phyloP scores from a whole-genome alignment of 768 basidiomycete genomes.

The Hirschioporus abietinus region DNA sequence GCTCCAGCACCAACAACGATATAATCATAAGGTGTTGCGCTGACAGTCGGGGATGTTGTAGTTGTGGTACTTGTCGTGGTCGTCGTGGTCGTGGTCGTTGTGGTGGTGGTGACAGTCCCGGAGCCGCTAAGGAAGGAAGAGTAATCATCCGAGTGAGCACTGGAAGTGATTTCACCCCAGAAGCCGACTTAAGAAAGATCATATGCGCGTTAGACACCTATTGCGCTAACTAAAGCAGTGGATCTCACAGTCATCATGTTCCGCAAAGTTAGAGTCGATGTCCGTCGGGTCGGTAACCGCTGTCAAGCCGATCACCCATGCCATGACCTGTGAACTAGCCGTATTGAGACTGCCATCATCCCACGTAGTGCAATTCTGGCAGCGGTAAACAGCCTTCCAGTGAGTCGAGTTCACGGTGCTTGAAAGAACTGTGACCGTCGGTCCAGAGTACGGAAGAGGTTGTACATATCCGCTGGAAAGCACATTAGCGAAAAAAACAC shows the following conservation, averaged over 20 bases:
- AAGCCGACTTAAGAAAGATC: constrained; percentile 42
- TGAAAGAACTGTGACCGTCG: constrained; percentile 45
- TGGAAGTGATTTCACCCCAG: constrained; percentile 47
- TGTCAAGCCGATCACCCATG: constrained; percentile 36
- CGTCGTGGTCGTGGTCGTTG: constrained; percentile 27
- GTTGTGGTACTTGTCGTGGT: constrained; percentile 28
- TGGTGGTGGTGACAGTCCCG: constrained; percentile 29
- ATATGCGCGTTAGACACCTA: constrained; percentile 1
- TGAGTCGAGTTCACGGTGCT: constrained; percentile 52
- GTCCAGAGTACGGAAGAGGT: constrained; percentile 45
- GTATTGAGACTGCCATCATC: constrained; percentile 33
- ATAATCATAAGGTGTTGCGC: constrained; percentile 23
- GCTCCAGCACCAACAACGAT: constrained; percentile 52
- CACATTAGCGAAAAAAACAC: neutral
- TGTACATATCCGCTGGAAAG: constrained; percentile 41
- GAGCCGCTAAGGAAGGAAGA: constrained; percentile 42
- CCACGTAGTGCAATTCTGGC: constrained; percentile 57
- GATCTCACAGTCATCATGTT: constrained; percentile 54
- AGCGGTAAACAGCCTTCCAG: constrained; percentile 65
- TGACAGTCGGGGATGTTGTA: constrained; percentile 28
- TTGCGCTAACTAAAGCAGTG: constrained; percentile 3
- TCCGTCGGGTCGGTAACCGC: constrained; percentile 45
- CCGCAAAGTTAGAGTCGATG: constrained; percentile 43
- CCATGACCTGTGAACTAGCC: constrained; percentile 34
- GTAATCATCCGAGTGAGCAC: constrained; percentile 42